A percentile compares a stretch with the other conserved stretches of the same genome.
Evolutionary conservation across 768 basidiomycete genomes (phyloP).

Genomic region (Rhizopogon vesiculosus): DNA sequence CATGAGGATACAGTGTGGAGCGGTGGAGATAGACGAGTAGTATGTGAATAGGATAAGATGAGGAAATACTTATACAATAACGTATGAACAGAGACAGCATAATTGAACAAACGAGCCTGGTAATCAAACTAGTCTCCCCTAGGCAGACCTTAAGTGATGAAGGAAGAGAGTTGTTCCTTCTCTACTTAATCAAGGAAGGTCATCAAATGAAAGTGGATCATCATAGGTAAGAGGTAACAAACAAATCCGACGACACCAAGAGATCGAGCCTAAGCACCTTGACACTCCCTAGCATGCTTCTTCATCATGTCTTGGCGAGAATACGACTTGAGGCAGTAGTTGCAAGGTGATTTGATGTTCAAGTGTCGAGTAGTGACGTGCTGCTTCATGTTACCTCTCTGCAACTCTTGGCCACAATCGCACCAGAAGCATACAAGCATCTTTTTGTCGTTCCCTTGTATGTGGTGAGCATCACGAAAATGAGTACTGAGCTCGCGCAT

Average conservation of each 20-base stretch:
- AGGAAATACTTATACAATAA: too few relatives aligned
- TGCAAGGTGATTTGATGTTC: constrained; percentile 14
- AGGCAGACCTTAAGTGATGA: too few relatives aligned
- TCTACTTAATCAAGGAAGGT: too few relatives aligned
- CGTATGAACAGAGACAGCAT: too few relatives aligned
- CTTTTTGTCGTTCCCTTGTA: constrained; percentile 16
- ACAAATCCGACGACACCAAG: neutral
- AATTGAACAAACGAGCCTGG: too few relatives aligned
- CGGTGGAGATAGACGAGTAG: too few relatives aligned
- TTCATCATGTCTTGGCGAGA: constrained; percentile 20
- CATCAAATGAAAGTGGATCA: too few relatives aligned
- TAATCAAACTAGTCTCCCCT: too few relatives aligned
- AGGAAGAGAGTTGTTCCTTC: too few relatives aligned
- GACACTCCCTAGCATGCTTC: constrained; percentile 23
- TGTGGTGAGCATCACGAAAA: constrained; percentile 12
- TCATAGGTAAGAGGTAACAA: neutral
- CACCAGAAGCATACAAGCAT: constrained; percentile 16
- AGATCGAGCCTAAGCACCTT: constrained; percentile 13
- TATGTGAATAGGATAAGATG: too few relatives aligned
- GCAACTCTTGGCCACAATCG: constrained; percentile 18
- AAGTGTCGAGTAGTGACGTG: constrained; percentile 21
- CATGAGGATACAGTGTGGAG: too few relatives aligned
- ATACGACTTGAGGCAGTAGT: constrained; percentile 19
- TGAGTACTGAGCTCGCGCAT: constrained; percentile 20
- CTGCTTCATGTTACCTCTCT: constrained; percentile 20